Base-by-base conservation (phyloP, 331 rosid genomes). In the Rosa hybrid region DNA sequence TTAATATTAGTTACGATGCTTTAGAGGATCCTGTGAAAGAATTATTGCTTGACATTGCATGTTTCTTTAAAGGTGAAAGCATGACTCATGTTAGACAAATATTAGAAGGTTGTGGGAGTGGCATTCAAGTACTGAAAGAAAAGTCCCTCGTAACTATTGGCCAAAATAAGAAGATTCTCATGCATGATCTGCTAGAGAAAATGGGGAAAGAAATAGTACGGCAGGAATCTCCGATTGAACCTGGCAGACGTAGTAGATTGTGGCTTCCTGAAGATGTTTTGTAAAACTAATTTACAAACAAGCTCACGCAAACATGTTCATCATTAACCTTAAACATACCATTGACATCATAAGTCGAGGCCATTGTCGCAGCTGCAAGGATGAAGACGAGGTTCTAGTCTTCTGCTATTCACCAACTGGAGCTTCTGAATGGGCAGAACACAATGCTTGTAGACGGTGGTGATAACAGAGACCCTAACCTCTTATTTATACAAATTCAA, bases 191-290 rank as follows among this genome's bases (percentile, higher is more conserved):
- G 14, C 11, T 71, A 45, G 56, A 71, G 10, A 30, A 46, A 46
- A 20, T 71, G 75, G 75, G 75, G 2, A 4, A 27, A 27, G 38
- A 71, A 9, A 71, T 71, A 17, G 75, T 71, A 16, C 34, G 27
- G 13, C 49, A 45, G 44, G 75, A 71, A 45, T 71, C 34, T 30
- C 34, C 75, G 6, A 4, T 21, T 20, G 75, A 71, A 21, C 75
- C 57, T 11, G 75, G 75, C 13, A 4, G 8, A 16, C 75, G 75
- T 11, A 71, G 75, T 71, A 71, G 75, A 30, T 18, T 71, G 17
- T 71, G 75, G 75, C 4, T 20, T 21, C 56, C 25, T 23, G 13
- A 21, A 4, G 75, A 71, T 71, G 17, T n/a, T n/a, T 25, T 25
- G 27, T 25, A 25, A 25, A 25, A 25, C 27, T 25, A 25, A 25